Evolutionary conservation across 768 basidiomycete genomes (phyloP), one percentile per base, ranked within the genome.

Genomic region (Tylopilus vinaceipallidus): DNA sequence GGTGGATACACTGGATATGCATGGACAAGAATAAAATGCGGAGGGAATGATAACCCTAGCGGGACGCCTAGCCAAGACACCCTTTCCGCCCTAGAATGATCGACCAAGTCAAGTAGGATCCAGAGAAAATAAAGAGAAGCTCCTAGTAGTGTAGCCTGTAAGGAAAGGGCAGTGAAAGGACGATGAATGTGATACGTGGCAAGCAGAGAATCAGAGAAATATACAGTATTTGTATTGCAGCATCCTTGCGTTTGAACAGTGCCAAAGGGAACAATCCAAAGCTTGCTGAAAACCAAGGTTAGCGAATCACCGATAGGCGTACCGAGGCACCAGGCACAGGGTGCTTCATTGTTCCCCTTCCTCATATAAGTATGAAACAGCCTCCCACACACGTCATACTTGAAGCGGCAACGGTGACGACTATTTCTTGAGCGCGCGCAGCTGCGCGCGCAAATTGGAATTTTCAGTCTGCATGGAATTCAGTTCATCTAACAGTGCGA

Each of bases 401-500:
- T 7, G 20, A 27, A 7, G 6, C 34, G 11, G 38, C 12, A 39
- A n/a, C 6, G 17, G n/a, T 17, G 4, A n/a, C 2, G 16, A 33
- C 55, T 22, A 67, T 38, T 52, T 62, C 46, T 81, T 85, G 54
- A 75, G 65, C 20, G 76, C 76, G 44, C 89, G 77, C 57, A 93
- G 59, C 66, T 92, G 91, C 27, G 82, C 80, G 37, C 86, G 77
- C 52, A 93, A 63, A 33, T 66, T 80, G 34, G 72, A 75, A 60
- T 93, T 92, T 71, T 92, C 89, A 48, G 79, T 84, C 71, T 92
- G 89, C 70, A 86, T 77, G 44, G 78, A 75, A 64, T 91, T 93
- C 59, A 95, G 76, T 72, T 95, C 92, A 61, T 97, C 93, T 36
- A 99, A 75, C 47, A 99, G 64, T 27, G 86, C 85, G 47, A 91